Percentiles rank a stretch among this genome's conserved stretches.
phyloP scores from a whole-genome alignment of 306 rosid species.

The Aeschynomene evenia region DNA sequence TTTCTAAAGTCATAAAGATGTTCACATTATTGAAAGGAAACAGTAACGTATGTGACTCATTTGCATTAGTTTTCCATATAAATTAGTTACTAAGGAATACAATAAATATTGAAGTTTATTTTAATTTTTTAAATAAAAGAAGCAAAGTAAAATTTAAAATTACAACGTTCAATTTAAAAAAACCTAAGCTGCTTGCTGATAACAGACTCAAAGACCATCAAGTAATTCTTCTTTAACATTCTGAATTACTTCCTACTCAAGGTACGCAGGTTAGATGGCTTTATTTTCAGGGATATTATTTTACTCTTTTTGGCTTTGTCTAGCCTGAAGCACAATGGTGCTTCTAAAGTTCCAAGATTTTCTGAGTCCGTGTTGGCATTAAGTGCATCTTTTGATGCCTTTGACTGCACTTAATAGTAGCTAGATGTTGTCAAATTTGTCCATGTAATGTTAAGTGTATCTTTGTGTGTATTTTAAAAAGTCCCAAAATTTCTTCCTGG shows the following conservation, averaged over 20 bases:
- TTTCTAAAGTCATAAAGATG: not conserved
- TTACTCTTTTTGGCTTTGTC: not conserved
- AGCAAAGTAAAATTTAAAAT: not conserved
- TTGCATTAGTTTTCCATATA: not conserved
- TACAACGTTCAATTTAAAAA: not conserved
- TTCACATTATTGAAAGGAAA: not conserved
- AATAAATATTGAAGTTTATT: not conserved
- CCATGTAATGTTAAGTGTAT: constrained; percentile 5
- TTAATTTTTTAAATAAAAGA: too few relatives aligned
- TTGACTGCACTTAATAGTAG: not conserved
- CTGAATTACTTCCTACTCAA: too few relatives aligned
- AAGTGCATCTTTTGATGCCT: not conserved
- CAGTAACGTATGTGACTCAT: not conserved
- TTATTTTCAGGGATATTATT: not conserved
- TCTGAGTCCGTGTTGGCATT: not conserved
- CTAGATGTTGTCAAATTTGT: not conserved
- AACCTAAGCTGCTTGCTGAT: not conserved
- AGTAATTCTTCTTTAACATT: not conserved
- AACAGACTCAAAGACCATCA: not conserved
- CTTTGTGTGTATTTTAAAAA: constrained; percentile 1
- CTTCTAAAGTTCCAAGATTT: not conserved
- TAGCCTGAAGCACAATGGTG: not conserved
- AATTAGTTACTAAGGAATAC: not conserved
- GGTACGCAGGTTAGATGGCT: not conserved
- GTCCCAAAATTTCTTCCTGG: not conserved